Evolutionary conservation across 2,329 filamentous ascomycete species (phyloP).

Genomic region (Stagonosporopsis cucurbitacearum): DNA sequence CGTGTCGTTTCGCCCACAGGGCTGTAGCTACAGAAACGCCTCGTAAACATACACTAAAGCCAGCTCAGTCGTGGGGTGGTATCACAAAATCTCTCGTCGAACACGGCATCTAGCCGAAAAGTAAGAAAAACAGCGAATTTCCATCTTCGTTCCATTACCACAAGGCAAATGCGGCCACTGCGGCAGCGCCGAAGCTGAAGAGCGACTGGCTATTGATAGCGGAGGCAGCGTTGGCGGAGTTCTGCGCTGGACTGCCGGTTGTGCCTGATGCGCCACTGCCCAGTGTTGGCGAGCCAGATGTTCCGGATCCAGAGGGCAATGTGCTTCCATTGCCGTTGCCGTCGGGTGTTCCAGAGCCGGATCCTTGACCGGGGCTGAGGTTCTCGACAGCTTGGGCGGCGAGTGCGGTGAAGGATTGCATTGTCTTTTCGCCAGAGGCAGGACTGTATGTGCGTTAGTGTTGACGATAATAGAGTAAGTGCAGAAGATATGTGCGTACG

Average conservation of each 20-base stretch:
- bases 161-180: constrained; percentile 32
- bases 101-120: not conserved
- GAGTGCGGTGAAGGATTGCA: constrained; percentile 44
- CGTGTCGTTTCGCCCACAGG: constrained; percentile 4
- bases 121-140: not conserved
- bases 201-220: constrained; percentile 30
- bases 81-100: constrained; percentile 25
- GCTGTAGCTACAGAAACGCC: constrained; percentile 13
- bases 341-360: constrained; percentile 22
- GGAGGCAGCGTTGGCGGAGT: constrained; percentile 37
- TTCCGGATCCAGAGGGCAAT: constrained; percentile 2
- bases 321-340: not conserved
- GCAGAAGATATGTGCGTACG: constrained; percentile 57
- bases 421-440: constrained; percentile 45
- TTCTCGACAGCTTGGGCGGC: constrained; percentile 51
- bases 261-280: constrained; percentile 20
- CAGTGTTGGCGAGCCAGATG: constrained; percentile 16
- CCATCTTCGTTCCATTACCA: constrained; percentile 26
- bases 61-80: constrained; percentile 32
- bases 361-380: constrained; percentile 49
- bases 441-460: constrained; percentile 36
- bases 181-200: constrained; percentile 36
- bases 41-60: constrained; percentile 22
- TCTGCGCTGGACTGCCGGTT: constrained; percentile 29
- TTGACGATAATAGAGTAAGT: not conserved